Base-by-base conservation (phyloP, 495 filamentous ascomycete genomes). In the Hypoxylon subgilvum region DNA sequence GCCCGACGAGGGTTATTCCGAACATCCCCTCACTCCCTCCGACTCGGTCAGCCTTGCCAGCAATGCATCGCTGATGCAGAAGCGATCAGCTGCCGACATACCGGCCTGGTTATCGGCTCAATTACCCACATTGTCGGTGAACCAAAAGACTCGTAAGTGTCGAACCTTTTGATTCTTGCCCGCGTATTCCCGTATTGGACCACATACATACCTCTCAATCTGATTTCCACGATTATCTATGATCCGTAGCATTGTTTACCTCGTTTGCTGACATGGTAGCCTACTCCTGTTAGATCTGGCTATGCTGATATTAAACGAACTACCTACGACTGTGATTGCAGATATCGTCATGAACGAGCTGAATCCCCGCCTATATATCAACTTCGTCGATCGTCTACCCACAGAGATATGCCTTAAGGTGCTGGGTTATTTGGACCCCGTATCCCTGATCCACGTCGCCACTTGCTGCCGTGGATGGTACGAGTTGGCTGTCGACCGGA, bases 331-430 rank as follows among this genome's bases (percentile, higher is more conserved):
- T 25, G 82, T 84, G 9, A 84, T 96, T 43, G 84, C 87, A 12
- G 79, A 84, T n/a, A 84, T 96, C 16, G 90, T 94, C 18, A 66
- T 75, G 51, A 86, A 89, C 34, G 79, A 82, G 34, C 76, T 96
- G 13, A 85, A 86, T 39, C 89, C 87, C 6, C 83, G 90, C 4
- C 86, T 96, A 18, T 91, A 97, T 71, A 90, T 96, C 74, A 91
- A 98, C 73, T 96, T 96, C 38, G 82, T 96, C 23, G 73, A 84
- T 52, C 84, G 89, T 64, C 83, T 98, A 6, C 94, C 94, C 0
- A 84, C 89, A 1, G 94, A 98, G 69, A 84, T 97, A 51, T 92
- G 88, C 42, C 86, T 91, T 47, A 86, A 94, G 63, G 87, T 97
- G 12, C 87, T 97, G 32, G 88, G 87, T 23, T 96, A 90, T 66